phyloP scores from a whole-genome alignment of 1,284 basidiomycete genomes.

The Pseudozyma sp. region DNA sequence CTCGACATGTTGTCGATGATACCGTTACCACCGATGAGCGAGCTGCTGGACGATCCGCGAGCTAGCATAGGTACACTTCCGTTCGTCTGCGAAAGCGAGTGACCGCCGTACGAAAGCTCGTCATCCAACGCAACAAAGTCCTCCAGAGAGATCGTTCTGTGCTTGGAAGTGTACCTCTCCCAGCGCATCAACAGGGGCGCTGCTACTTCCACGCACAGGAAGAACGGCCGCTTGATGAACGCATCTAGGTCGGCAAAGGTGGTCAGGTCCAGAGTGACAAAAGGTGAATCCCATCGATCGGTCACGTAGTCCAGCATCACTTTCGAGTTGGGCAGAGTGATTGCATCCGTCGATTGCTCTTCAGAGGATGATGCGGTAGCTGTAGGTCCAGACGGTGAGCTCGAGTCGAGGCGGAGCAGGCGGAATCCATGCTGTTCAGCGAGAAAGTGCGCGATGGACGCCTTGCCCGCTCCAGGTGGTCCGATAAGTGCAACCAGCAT shows the following conservation, averaged over 20 bases:
- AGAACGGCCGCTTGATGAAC: constrained; percentile 89
- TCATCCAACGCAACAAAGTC: constrained; percentile 64
- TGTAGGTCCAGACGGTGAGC: not conserved
- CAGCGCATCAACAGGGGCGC: constrained; percentile 76
- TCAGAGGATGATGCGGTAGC: too few relatives aligned
- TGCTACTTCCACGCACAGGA: constrained; percentile 86
- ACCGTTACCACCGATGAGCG: constrained; percentile 24
- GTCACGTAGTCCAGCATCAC: constrained; percentile 83
- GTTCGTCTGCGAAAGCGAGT: not conserved
- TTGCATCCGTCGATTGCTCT: constrained; percentile 28
- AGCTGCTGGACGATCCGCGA: constrained; percentile 22
- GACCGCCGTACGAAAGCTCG: constrained; percentile 9
- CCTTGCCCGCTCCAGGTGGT: constrained; percentile 83
- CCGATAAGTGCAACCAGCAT: constrained; percentile 92
- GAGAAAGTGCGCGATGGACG: constrained; percentile 80
- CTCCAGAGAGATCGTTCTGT: constrained; percentile 39
- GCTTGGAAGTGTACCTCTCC: constrained; percentile 30
- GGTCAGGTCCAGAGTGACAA: constrained; percentile 82
- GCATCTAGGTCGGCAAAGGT: constrained; percentile 74
- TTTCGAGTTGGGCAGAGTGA: constrained; percentile 59
- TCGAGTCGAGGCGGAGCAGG: constrained; percentile 4
- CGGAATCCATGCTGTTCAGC: constrained; percentile 71
- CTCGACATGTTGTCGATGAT: constrained; percentile 19
- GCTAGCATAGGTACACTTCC: constrained; percentile 8
- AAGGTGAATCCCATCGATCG: constrained; percentile 81